Base-by-base conservation (phyloP, 257 asterid genomes). In the Voacanga thouarsii region DNA sequence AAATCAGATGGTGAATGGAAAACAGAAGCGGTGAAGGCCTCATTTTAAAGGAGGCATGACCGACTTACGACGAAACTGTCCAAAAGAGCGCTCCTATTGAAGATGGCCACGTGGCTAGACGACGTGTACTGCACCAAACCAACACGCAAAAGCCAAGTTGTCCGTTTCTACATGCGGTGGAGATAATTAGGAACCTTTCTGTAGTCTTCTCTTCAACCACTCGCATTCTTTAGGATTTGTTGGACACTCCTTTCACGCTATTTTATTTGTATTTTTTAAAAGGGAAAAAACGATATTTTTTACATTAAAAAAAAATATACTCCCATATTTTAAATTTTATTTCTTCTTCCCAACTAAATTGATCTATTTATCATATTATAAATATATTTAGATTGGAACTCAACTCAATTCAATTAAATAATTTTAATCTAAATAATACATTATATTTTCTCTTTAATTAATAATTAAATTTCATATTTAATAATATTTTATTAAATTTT, bases 41-140 rank as follows among this genome's bases (percentile, higher is more conserved):
- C 69, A 10, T 74, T 84, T 84, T 84, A 87, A 69, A 84, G 89
- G 56, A 12, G 77, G 0, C 21, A 47, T 12, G 41, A 74, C 89
- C 82, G 84, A 63, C 83, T 80, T 70, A 6, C 10, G 44, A 75
- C 60, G 82, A 78, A 71, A 71, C 21, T 12, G 84, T 80, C 80
- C 14, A 0, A 4, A 0, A 1, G 6, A 0, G 0, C 0, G 4
- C 6, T 18, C 91, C 78, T 7, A 84, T 85, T 0, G 28, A 0
- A 6, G 7, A 0, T 2, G 0, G 82, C 28, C 90, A 83, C 87
- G 80, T 87, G 80, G 78, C 26, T 1, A 0, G 0, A 28, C 76
- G 85, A 81, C 84, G 87, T 72, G 81, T 12, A 76, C 43, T 19
- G 80, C 84, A 81, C 77, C 23, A 7, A 72, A 50, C 37, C 68